These are phyloP conservation scores for Aspergillus thermomutatus DNA, from an alignment of 2,329 filamentous ascomycete species.

Conservation along the genomic window DNA sequence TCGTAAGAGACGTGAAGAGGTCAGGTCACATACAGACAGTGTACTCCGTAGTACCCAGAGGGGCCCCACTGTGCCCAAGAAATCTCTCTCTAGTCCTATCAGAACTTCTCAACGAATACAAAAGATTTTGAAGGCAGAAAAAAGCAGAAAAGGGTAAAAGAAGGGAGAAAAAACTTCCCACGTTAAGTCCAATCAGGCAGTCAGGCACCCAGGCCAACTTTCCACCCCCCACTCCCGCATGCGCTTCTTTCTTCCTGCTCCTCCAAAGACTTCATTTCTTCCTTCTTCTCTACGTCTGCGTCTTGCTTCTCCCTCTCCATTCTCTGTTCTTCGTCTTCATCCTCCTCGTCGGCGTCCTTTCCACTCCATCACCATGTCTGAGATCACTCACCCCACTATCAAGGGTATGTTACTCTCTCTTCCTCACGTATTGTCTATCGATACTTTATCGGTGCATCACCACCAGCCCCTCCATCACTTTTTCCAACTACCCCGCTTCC, in stretches of 20 bases:
- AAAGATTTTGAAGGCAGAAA: neutral
- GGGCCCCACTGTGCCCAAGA: neutral
- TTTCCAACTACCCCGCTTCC: conserved; percentile 4
- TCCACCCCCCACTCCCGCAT: conserved; percentile 17
- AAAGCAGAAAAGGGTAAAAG: neutral
- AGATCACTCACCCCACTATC: conserved; percentile 74
- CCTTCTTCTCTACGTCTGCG: conserved; percentile 22
- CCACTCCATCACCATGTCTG: conserved; percentile 55
- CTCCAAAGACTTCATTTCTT: conserved; percentile 5
- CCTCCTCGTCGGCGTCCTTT: conserved; percentile 14
- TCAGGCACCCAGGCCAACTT: neutral
- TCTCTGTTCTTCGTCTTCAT: conserved; percentile 11
- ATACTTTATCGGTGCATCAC: neutral
- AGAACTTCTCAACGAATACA: neutral
- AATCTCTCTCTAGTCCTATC: neutral
- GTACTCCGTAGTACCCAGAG: neutral
- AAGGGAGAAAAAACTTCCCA: neutral
- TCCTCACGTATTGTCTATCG: neutral
- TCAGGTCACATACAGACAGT: neutral
- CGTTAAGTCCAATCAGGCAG: neutral
- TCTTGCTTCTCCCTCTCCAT: conserved; percentile 18
- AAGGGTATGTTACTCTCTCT: conserved; percentile 54
- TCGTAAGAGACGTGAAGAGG: neutral
- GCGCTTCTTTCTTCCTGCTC: conserved; percentile 14
- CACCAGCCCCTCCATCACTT: conserved; percentile 10